Evolutionary conservation across 129 eudicot genomes (phyloP).

Genomic region (Arctium lappa): DNA sequence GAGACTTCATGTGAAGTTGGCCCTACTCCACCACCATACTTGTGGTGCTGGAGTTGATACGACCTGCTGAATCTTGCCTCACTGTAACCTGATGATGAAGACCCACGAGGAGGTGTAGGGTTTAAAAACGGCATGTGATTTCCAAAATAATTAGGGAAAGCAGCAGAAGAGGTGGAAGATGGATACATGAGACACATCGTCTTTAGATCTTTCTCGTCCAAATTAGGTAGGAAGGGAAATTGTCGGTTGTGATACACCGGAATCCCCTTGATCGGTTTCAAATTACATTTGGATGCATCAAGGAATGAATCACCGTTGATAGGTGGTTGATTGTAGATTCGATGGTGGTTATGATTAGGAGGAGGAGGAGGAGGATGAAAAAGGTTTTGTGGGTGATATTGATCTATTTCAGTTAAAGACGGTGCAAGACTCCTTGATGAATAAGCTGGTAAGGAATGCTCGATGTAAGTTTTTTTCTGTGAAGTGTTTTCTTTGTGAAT

Average conservation of each 20-base stretch:
- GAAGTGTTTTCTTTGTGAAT: not conserved
- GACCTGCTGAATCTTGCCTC: constrained; percentile 23
- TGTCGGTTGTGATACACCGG: constrained; percentile 62
- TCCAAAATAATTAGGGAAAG: constrained; percentile 19
- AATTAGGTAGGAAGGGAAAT: constrained; percentile 42
- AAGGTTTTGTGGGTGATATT: constrained; percentile 23
- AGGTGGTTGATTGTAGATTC: constrained; percentile 1
- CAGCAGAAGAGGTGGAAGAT: constrained; percentile 7
- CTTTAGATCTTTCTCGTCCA: constrained; percentile 47
- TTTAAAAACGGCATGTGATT: constrained; percentile 38
- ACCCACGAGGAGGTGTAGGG: constrained; percentile 19
- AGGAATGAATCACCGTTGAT: constrained; percentile 20
- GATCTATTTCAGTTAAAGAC: not conserved
- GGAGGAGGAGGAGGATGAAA: constrained; percentile 4
- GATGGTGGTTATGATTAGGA: constrained; percentile 8
- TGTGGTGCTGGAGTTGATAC: constrained; percentile 24
- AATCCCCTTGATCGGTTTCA: constrained; percentile 67
- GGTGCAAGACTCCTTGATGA: constrained; percentile 22
- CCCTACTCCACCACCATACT: constrained; percentile 28
- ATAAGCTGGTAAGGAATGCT: constrained; percentile 32
- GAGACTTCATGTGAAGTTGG: constrained; percentile 19
- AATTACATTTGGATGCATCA: constrained; percentile 25
- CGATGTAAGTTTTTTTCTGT: constrained; percentile 10
- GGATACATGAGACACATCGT: constrained; percentile 31
- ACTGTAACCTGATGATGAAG: not conserved